Conservation (phyloP, 495 filamentous ascomycete genomes). For the Polyplosphaeria fusca region DNA sequence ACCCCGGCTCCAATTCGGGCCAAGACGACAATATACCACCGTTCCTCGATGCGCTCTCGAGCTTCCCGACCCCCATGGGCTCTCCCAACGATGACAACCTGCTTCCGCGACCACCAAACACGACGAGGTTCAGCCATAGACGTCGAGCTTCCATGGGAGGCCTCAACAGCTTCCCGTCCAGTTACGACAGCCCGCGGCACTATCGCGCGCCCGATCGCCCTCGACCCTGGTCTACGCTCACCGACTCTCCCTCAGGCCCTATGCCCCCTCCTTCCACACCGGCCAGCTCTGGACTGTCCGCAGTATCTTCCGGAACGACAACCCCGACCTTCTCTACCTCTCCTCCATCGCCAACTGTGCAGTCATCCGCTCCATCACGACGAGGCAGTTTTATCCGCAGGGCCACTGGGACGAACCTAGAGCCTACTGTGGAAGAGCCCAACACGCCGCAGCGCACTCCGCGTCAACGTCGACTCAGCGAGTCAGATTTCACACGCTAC, state of each 20-base stretch:
- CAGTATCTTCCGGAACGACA: constrained; percentile 55
- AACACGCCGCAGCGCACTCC: constrained; percentile 35
- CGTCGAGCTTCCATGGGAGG: constrained; percentile 53
- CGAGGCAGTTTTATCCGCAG: constrained; percentile 35
- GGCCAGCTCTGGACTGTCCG: constrained; percentile 59
- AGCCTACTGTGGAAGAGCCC: constrained; percentile 38
- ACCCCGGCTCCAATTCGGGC: constrained; percentile 48
- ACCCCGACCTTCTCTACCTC: constrained; percentile 53
- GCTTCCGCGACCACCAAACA: constrained; percentile 40
- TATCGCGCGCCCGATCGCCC: constrained; percentile 43
- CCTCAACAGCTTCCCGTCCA: constrained; percentile 41
- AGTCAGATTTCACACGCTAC: constrained; percentile 61
- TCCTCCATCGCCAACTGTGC: constrained; percentile 31
- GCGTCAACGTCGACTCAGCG: constrained; percentile 57
- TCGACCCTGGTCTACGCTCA: constrained; percentile 40
- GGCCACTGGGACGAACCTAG: constrained; percentile 25
- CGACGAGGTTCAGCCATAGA: constrained; percentile 52
- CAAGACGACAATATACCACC: constrained; percentile 54
- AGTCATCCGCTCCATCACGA: constrained; percentile 31
- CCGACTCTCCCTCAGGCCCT: constrained; percentile 60
- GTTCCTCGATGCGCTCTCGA: constrained; percentile 59
- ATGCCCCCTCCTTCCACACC: constrained; percentile 68
- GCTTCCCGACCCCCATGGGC: constrained; percentile 41
- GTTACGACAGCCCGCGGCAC: constrained; percentile 52
- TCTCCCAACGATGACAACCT: constrained; percentile 38